These are phyloP conservation scores for Naganishia friedmannii DNA, from an alignment of 768 basidiomycete species.

Conservation along the genomic window DNA sequence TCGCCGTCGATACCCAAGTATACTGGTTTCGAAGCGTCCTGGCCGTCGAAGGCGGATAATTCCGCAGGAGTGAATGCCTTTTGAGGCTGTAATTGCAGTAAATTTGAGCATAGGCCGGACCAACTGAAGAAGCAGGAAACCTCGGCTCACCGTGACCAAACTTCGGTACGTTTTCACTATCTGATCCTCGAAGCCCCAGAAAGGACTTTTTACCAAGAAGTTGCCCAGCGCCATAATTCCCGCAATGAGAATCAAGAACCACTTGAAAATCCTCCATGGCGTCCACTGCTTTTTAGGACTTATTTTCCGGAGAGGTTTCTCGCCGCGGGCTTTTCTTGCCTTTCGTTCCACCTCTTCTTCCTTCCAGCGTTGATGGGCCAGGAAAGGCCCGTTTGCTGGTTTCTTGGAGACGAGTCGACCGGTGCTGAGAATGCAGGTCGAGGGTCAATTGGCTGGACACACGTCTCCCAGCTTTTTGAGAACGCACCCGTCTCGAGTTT, in stretches of 20 bases:
- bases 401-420: slow-evolving; percentile 74
- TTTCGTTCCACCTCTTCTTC: slow-evolving; percentile 61
- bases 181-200: slow-evolving; percentile 75
- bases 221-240: slow-evolving; percentile 56
- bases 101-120: background rate
- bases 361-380: slow-evolving; percentile 58
- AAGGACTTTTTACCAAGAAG: slow-evolving; percentile 79
- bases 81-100: background rate
- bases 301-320: slow-evolving; percentile 65
- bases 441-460: background rate
- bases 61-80: slow-evolving; percentile 65
- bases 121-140: background rate
- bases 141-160: slow-evolving; percentile 10
- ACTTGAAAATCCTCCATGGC: slow-evolving; percentile 58
- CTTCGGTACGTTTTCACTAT: slow-evolving; percentile 57
- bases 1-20: slow-evolving; percentile 90
- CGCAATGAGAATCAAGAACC: slow-evolving; percentile 61
- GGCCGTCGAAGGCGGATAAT: slow-evolving; percentile 70
- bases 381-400: slow-evolving; percentile 77
- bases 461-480: no score
- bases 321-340: slow-evolving; percentile 65
- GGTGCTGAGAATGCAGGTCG: slow-evolving; percentile 39
- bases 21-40: slow-evolving; percentile 63
- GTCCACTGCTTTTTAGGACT: slow-evolving; percentile 54
- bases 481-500: slow-evolving; percentile 25